Evolutionary conservation across 1,284 basidiomycete species (phyloP).

Genomic region (Melampsora larici-populina): DNA sequence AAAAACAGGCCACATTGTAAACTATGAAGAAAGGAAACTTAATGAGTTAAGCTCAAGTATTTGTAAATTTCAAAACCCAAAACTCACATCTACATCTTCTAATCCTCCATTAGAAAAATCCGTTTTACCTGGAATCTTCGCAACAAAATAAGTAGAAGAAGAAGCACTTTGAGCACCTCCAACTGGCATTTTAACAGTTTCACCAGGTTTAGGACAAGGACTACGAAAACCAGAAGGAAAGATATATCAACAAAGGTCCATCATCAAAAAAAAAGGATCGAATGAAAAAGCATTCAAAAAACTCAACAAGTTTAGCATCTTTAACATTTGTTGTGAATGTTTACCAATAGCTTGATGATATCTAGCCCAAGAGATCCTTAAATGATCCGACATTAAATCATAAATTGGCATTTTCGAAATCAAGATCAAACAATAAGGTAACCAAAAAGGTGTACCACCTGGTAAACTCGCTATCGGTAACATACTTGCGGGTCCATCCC

Average conservation of each 20-base stretch:
- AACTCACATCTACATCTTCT: constrained; percentile 41
- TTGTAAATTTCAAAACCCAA: neutral
- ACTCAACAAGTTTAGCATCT: constrained; percentile 50
- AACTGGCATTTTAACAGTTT: constrained; percentile 18
- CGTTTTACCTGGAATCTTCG: constrained; percentile 31
- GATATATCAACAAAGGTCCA: constrained; percentile 44
- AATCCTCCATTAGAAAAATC: constrained; percentile 22
- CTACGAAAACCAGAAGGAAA: neutral
- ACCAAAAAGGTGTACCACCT: constrained; percentile 84
- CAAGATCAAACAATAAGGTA: constrained; percentile 76
- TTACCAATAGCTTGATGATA: constrained; percentile 53
- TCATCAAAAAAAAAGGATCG: constrained; percentile 47
- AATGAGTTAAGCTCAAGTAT: neutral
- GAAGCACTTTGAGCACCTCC: constrained; percentile 21
- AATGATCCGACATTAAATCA: constrained; percentile 85
- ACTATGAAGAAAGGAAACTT: constrained; percentile 54
- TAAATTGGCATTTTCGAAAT: constrained; percentile 88
- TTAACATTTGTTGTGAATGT: constrained; percentile 54
- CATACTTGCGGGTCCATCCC: constrained; percentile 42
- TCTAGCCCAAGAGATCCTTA: constrained; percentile 59
- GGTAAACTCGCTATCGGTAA: constrained; percentile 58
- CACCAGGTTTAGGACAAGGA: constrained; percentile 15
- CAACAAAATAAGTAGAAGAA: constrained; percentile 33
- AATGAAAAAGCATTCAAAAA: constrained; percentile 45
- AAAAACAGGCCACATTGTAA: constrained; percentile 96